Conservation (phyloP, 345 rosid species). For the Linum tenue region DNA sequence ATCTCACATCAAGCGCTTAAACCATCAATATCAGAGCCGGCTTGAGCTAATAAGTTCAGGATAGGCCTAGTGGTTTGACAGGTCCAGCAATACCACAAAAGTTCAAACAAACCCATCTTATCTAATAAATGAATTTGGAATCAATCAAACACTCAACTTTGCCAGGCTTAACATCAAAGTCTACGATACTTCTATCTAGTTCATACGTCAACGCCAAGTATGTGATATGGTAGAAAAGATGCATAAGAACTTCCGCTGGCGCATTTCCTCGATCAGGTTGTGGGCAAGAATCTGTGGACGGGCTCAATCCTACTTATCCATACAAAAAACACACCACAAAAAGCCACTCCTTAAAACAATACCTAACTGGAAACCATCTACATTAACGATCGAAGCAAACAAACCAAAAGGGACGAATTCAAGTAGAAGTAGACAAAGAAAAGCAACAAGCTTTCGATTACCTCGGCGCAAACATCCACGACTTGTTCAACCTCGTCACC, state of each 20-base stretch:
- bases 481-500: slow-evolving; percentile 31
- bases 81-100: no score
- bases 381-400: not conserved
- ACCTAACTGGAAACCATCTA: not conserved
- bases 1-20: no score
- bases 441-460: not conserved
- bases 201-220: not conserved
- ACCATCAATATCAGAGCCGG: not conserved
- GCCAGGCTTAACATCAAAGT: not conserved
- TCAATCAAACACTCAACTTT: not conserved
- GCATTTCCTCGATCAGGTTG: slow-evolving; percentile 18
- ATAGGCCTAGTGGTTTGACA: not conserved
- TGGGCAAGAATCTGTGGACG: slow-evolving; percentile 1
- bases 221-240: not conserved
- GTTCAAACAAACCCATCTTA: not conserved
- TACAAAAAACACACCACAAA: not conserved
- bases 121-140: not conserved
- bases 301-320: not conserved
- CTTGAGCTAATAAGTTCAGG: not conserved
- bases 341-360: not conserved
- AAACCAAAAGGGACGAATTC: not conserved
- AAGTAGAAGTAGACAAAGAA: not conserved
- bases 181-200: not conserved
- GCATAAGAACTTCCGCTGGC: not conserved
- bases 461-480: slow-evolving; percentile 31